phyloP scores from a whole-genome alignment of 2,329 filamentous ascomycete species.

The Pseudogymnoascus sp. region DNA sequence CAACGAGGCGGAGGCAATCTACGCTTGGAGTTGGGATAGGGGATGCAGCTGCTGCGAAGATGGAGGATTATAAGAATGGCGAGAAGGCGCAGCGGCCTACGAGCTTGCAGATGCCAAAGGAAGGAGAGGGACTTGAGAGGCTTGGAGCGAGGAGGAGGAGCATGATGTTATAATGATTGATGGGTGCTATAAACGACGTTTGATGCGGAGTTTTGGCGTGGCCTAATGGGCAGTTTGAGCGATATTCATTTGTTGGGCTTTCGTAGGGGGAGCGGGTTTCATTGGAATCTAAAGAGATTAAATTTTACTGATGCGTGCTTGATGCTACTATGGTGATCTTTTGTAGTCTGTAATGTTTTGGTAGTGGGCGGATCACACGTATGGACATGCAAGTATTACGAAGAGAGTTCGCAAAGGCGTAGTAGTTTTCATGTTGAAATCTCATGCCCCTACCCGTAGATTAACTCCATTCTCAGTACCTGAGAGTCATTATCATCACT shows the following conservation, averaged over 20 bases:
- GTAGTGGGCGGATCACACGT: not conserved
- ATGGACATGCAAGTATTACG: not conserved
- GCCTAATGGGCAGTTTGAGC: conserved; percentile 2
- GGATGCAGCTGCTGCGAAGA: conserved; percentile 12
- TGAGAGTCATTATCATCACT: conserved; percentile 4
- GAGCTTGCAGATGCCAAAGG: conserved; percentile 13
- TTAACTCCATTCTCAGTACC: not conserved
- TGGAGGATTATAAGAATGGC: conserved; percentile 15
- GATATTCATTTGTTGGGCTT: conserved; percentile 6
- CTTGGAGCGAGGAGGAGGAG: conserved; percentile 26
- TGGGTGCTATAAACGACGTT: conserved; percentile 6
- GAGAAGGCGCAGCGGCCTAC: conserved; percentile 17
- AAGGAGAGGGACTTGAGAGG: conserved; percentile 22
- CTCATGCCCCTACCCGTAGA: not conserved
- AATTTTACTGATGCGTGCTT: not conserved
- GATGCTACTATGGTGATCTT: not conserved
- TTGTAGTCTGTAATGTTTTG: not conserved
- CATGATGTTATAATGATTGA: conserved; percentile 29
- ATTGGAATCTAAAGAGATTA: not conserved
- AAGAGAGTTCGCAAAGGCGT: not conserved
- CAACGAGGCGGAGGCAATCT: conserved; percentile 23
- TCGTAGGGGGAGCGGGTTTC: not conserved
- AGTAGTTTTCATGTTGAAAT: not conserved
- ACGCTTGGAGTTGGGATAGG: conserved; percentile 17
- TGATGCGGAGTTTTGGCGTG: conserved; percentile 6